Conservation (phyloP, 2,329 filamentous ascomycete genomes). For the Hymenoscyphus albidus region DNA sequence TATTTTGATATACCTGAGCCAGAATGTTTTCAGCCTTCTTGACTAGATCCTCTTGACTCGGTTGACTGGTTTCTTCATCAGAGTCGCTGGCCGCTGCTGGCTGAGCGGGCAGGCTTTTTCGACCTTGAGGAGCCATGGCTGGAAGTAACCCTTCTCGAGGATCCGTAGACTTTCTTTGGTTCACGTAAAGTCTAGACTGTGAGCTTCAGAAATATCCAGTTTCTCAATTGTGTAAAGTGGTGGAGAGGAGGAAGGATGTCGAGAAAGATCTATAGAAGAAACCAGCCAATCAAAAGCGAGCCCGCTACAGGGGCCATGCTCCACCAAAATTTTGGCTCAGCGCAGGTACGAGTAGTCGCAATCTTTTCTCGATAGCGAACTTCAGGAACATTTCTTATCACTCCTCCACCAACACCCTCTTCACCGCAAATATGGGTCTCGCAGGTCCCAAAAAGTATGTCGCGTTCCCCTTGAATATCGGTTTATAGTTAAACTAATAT, state of each 20-base stretch:
- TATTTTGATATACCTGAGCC: constrained; percentile 6
- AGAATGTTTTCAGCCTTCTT: constrained; percentile 10
- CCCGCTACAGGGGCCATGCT: constrained; percentile 6
- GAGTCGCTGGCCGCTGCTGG: constrained; percentile 7
- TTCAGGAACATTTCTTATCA: not conserved
- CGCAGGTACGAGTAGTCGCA: constrained; percentile 8
- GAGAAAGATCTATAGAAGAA: not conserved
- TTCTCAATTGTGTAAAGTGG: not conserved
- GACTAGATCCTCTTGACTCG: not conserved
- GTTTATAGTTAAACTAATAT: constrained; percentile 35
- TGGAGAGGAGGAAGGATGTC: not conserved
- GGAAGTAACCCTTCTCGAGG: not conserved
- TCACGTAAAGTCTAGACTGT: not conserved
- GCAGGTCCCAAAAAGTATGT: constrained; percentile 63
- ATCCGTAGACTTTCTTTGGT: not conserved
- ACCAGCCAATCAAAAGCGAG: constrained; percentile 23
- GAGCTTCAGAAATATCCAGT: not conserved
- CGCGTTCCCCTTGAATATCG: constrained; percentile 29
- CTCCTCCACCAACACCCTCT: constrained; percentile 1
- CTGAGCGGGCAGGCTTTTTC: constrained; percentile 10
- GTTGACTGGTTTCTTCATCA: constrained; percentile 15
- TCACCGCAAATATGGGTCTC: constrained; percentile 56
- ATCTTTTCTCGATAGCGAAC: constrained; percentile 21
- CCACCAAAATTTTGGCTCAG: constrained; percentile 22
- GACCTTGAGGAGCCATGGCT: constrained; percentile 23